phyloP scores from a whole-genome alignment of 768 basidiomycete genomes.

The Cytidiella melzeri region DNA sequence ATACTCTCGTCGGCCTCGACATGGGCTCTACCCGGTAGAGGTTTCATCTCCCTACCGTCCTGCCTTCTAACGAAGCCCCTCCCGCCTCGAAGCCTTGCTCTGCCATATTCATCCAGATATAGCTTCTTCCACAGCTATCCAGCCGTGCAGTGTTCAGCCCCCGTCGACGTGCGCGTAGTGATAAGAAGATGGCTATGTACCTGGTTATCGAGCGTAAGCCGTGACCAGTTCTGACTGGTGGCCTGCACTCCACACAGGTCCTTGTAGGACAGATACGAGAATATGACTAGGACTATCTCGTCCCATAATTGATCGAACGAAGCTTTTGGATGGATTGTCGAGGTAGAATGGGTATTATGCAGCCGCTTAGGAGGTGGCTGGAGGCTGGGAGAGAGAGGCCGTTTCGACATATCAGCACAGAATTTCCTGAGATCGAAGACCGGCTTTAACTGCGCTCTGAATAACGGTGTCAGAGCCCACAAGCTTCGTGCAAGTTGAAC shows the following conservation, averaged over 20 bases:
- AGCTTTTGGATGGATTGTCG: slow-evolving; percentile 14
- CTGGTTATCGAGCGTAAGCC: slow-evolving; percentile 64
- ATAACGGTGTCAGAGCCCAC: too few species aligned
- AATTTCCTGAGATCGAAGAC: not conserved
- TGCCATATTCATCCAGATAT: slow-evolving; percentile 60
- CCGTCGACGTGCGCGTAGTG: not conserved
- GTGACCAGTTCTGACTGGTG: slow-evolving; percentile 58
- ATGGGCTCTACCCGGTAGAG: slow-evolving; percentile 48
- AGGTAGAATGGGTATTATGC: slow-evolving; percentile 25
- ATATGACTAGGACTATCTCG: slow-evolving; percentile 68
- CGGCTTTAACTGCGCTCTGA: too few species aligned
- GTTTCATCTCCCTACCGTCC: slow-evolving; percentile 54
- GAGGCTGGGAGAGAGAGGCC: slow-evolving; percentile 25
- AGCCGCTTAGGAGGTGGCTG: slow-evolving; percentile 57
- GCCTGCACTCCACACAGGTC: slow-evolving; percentile 65
- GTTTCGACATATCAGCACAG: slow-evolving; percentile 21
- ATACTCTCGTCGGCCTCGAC: slow-evolving; percentile 27
- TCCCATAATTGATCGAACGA: slow-evolving; percentile 64
- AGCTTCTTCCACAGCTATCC: slow-evolving; percentile 60
- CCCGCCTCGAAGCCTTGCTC: slow-evolving; percentile 59
- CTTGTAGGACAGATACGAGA: slow-evolving; percentile 59
- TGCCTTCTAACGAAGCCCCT: slow-evolving; percentile 51
- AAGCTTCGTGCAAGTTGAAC: too few species aligned
- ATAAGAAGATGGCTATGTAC: slow-evolving; percentile 31
- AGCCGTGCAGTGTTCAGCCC: slow-evolving; percentile 13